Conservation (phyloP, 352 stramenopile genomes). For the Globisporangium canariense region DNA sequence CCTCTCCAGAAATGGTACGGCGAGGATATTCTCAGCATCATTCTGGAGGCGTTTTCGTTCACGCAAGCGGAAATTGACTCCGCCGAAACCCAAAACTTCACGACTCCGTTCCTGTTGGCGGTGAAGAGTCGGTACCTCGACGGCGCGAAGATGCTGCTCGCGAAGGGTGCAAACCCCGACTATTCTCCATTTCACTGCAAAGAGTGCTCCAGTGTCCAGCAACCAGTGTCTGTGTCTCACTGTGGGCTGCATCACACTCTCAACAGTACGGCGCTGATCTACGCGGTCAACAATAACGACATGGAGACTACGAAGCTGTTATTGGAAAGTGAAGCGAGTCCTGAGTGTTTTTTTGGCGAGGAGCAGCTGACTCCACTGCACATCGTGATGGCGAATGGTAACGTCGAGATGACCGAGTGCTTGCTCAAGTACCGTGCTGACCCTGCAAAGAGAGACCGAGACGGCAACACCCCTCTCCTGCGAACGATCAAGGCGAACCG, state of each 20-base stretch:
- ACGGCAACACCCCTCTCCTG: constrained; percentile 39
- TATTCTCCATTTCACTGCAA: constrained; percentile 38
- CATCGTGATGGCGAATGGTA: constrained; percentile 34
- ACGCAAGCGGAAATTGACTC: constrained; percentile 8
- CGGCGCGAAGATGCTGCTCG: constrained; percentile 35
- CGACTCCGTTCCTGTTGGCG: neutral
- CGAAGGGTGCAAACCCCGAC: constrained; percentile 37
- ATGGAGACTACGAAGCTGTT: constrained; percentile 4
- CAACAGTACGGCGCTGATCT: constrained; percentile 3
- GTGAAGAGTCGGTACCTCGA: constrained; percentile 19
- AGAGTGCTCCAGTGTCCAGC: constrained; percentile 22
- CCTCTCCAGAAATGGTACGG: constrained; percentile 5
- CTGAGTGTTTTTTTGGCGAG: neutral
- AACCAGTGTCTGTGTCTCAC: constrained; percentile 8
- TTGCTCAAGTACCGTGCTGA: constrained; percentile 44
- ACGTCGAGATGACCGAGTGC: constrained; percentile 30
- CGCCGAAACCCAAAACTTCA: neutral
- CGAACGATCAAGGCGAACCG: constrained; percentile 33
- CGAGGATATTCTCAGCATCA: constrained; percentile 11
- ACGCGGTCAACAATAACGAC: neutral
- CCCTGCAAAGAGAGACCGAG: constrained; percentile 32
- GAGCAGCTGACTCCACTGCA: constrained; percentile 42
- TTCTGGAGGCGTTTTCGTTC: constrained; percentile 10
- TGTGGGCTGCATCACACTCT: constrained; percentile 7
- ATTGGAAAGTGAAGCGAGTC: neutral